Conservation (phyloP, 305 asterid species). For the Petunia hybrid region DNA sequence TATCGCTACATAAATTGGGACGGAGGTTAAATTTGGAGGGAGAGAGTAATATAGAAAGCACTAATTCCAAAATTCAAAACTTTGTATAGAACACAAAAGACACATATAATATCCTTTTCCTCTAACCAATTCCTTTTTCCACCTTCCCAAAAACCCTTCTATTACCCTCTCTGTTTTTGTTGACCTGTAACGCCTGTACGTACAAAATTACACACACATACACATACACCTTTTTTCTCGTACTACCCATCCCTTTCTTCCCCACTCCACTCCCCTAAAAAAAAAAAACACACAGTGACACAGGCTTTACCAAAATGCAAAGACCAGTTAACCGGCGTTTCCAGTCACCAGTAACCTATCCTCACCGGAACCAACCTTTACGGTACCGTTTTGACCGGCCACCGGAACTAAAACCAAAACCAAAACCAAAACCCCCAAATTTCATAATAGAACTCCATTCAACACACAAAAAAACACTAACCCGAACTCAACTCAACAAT, state of each 20-base stretch:
- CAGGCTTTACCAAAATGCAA: constrained; percentile 36
- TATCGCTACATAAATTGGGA: too few species aligned
- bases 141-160: too few species aligned
- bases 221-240: too few species aligned
- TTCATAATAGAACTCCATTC: constrained; percentile 56
- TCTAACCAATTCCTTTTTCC: too few species aligned
- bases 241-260: not conserved
- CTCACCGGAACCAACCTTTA: constrained; percentile 39
- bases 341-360: constrained; percentile 32
- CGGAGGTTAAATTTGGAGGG: too few species aligned
- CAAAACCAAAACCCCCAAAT: constrained; percentile 42
- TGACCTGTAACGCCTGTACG: too few species aligned
- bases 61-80: too few species aligned
- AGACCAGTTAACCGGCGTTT: constrained; percentile 23
- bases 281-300: not conserved
- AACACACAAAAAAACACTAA: constrained; percentile 25
- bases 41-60: too few species aligned
- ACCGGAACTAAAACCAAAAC: constrained; percentile 35
- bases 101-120: too few species aligned
- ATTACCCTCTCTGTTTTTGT: too few species aligned
- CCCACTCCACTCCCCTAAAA: not conserved
- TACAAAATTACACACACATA: too few species aligned
- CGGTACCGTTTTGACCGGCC: constrained; percentile 55
- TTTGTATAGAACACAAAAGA: too few species aligned
- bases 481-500: constrained; percentile 36